A percentile compares a stretch with the other conserved stretches of the same genome.
phyloP scores from a whole-genome alignment of 2,329 filamentous ascomycete species.

The Zymoseptoria passerinii region DNA sequence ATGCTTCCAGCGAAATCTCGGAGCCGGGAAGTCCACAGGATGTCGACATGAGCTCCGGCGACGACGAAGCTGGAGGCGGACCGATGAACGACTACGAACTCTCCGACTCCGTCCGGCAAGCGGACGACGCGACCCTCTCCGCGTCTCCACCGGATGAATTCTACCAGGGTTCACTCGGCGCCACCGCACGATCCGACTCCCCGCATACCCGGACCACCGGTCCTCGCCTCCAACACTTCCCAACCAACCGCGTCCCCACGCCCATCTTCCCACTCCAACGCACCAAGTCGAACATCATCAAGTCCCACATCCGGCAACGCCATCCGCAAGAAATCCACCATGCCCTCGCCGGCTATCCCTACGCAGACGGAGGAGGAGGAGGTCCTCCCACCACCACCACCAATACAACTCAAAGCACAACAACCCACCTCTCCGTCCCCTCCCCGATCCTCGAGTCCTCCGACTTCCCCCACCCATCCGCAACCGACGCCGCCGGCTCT shows the following conservation, averaged over 20 bases:
- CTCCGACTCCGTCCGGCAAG: neutral
- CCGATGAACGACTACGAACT: slow-evolving; percentile 13
- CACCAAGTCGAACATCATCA: neutral
- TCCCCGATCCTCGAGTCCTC: slow-evolving; percentile 27
- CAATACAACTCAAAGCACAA: slow-evolving; percentile 19
- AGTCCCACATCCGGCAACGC: slow-evolving; percentile 22
- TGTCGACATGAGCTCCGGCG: slow-evolving; percentile 20
- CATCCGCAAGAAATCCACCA: slow-evolving; percentile 23
- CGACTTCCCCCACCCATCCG: slow-evolving; percentile 29
- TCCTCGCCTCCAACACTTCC: neutral
- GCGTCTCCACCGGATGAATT: neutral
- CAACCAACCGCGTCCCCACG: slow-evolving; percentile 19
- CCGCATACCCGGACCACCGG: neutral
- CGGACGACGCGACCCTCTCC: neutral
- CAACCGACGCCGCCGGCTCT: slow-evolving; percentile 28
- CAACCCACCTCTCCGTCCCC: slow-evolving; percentile 25
- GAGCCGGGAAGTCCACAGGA: slow-evolving; percentile 27
- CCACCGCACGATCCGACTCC: neutral
- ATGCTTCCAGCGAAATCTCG: slow-evolving; percentile 26
- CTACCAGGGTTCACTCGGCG: neutral
- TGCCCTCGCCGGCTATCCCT: neutral
- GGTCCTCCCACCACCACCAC: slow-evolving; percentile 25
- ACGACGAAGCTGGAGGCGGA: slow-evolving; percentile 7
- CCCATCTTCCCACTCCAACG: slow-evolving; percentile 18
- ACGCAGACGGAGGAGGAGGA: slow-evolving; percentile 13